Percentiles rank a stretch among this genome's conserved stretches.
Conservation (phyloP, 441 rosid species). For the Macaranga tanarius region DNA sequence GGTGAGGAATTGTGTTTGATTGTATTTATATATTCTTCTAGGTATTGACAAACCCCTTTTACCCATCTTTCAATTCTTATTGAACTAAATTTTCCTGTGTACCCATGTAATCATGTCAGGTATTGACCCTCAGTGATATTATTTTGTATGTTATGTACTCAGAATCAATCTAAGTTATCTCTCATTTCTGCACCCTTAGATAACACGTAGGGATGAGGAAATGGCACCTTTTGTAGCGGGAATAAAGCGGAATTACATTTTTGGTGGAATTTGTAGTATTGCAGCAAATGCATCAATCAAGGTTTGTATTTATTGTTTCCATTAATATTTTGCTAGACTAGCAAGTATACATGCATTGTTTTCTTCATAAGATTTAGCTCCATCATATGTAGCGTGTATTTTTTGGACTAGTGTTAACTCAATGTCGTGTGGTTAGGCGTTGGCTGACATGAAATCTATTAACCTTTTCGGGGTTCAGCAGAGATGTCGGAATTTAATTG, state of each 20-base stretch:
- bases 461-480: conserved; percentile 99
- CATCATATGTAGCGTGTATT: background rate
- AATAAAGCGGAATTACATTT: conserved; percentile 77
- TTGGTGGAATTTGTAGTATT: conserved; percentile 90
- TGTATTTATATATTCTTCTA: background rate
- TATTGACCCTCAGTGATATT: no score
- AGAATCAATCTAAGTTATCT: background rate
- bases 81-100: background rate
- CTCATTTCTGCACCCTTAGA: conserved; percentile 37
- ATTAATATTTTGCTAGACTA: conserved; percentile 8
- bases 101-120: background rate
- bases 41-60: background rate
- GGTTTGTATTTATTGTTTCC: conserved; percentile 44
- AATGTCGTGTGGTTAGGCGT: conserved; percentile 51
- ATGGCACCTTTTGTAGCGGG: conserved; percentile 86
- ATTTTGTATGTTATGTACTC: background rate
- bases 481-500: conserved; percentile 92
- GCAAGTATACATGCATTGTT: background rate
- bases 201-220: conserved; percentile 93
- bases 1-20: background rate
- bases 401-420: conserved; percentile 21
- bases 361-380: background rate
- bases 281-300: conserved; percentile 88
- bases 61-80: background rate
- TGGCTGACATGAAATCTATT: conserved; percentile 78